A percentile compares a stretch with the other conserved stretches of the same genome.
Conservation (phyloP, 192 early-diverging fungal species). For the Backusella australiensis region DNA sequence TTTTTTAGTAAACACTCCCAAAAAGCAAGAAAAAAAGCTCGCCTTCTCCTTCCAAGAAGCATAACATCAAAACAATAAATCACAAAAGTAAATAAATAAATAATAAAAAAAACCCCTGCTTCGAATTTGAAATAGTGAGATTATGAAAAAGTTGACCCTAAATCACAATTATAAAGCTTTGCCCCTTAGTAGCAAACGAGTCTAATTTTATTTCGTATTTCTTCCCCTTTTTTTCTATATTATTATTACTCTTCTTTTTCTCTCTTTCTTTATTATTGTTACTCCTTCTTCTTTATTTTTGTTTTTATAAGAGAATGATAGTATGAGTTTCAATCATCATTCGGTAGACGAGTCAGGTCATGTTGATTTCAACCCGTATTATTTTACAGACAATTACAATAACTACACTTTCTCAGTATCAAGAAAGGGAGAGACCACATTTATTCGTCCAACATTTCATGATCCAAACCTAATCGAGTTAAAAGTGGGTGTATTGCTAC, state of each 20-base stretch:
- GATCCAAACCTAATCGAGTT: conserved; percentile 19
- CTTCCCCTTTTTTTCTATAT: background rate
- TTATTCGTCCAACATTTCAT: conserved; percentile 18
- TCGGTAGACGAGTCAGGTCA: background rate
- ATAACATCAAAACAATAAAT: background rate
- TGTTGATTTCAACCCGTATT: background rate
- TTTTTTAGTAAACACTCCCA: background rate
- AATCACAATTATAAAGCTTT: background rate
- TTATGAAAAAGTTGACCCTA: background rate
- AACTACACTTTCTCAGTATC: conserved; percentile 23
- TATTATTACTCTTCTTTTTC: background rate
- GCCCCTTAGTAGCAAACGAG: background rate
- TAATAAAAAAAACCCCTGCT: conserved; percentile 10
- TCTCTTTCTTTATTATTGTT: background rate
- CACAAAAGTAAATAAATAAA: background rate
- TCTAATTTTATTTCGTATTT: conserved; percentile 2
- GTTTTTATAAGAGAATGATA: background rate
- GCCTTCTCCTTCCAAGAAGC: background rate
- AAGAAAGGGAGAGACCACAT: conserved; percentile 16
- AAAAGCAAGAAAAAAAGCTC: background rate
- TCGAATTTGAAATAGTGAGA: background rate
- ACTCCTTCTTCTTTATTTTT: background rate
- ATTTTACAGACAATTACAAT: conserved; percentile 16
- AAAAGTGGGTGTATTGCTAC: conserved; percentile 33
- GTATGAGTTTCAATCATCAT: background rate